These are phyloP conservation scores for Barbatosphaeria neglecta DNA, from an alignment of 495 filamentous ascomycete genomes.

Conservation along the genomic window DNA sequence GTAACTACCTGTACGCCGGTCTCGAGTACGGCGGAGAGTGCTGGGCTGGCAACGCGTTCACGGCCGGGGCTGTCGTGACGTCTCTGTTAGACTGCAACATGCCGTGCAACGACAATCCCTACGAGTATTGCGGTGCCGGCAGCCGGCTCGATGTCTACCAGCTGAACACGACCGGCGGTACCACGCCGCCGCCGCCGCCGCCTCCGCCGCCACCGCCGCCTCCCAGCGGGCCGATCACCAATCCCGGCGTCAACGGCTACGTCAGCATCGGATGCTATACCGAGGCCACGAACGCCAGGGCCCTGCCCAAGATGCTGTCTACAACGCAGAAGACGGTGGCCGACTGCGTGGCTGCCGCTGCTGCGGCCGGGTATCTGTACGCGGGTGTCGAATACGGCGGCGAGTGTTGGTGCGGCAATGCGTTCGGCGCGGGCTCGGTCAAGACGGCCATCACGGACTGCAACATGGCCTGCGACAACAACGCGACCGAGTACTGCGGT, in stretches of 20 bases:
- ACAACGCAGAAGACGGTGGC: neutral
- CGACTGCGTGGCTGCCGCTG: neutral
- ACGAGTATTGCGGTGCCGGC: slow-evolving; percentile 31
- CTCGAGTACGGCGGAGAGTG: neutral
- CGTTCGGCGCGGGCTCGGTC: slow-evolving; percentile 5
- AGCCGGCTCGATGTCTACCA: slow-evolving; percentile 16
- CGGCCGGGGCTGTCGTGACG: neutral
- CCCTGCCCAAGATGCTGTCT: neutral
- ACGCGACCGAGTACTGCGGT: slow-evolving; percentile 30
- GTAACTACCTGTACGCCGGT: neutral
- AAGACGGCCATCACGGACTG: slow-evolving; percentile 10
- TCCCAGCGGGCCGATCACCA: slow-evolving; percentile 6
- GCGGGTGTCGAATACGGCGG: slow-evolving; percentile 6
- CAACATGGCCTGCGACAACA: slow-evolving; percentile 19
- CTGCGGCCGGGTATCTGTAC: neutral
- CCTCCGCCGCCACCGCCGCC: too few relatives aligned
- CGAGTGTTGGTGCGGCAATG: slow-evolving; percentile 19
- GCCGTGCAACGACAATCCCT: slow-evolving; percentile 17
- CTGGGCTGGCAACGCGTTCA: neutral
- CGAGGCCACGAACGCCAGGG: slow-evolving; percentile 5
- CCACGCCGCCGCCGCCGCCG: too few relatives aligned
- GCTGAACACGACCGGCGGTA: too few relatives aligned
- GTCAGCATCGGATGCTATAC: slow-evolving; percentile 5
- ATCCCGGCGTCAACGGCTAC: slow-evolving; percentile 14
- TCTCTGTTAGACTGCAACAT: slow-evolving; percentile 15